Base-by-base conservation (phyloP, 129 eudicot genomes). In the Centaurea solstitialis region DNA sequence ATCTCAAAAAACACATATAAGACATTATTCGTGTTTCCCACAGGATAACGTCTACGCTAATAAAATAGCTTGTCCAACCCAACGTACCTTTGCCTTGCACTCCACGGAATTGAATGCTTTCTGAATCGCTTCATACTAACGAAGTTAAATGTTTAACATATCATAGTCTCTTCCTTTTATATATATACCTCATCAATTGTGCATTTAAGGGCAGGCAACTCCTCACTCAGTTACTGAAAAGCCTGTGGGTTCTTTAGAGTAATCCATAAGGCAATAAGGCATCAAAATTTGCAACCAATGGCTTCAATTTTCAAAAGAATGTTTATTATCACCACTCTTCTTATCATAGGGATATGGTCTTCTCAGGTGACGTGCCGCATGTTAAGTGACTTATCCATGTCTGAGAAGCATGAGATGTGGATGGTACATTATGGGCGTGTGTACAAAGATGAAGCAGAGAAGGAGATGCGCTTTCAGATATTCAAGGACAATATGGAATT, bases 401-500 rank as follows among this genome's bases (percentile, higher is more conserved):
- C 45, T 17, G 65, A 74, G 43, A 74, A 66, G 39, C 89, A 86
- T 37, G 86, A 86, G 69, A 35, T 26, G 61, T 87, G 90, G 90
- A 87, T 87, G 87, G 76, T 74, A 30, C 70, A 21, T 4, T 80
- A 74, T 65, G 90, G 87, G 18, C 85, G 87, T 35, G 74, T 68
- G 75, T 87, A 83, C 82, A 66, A 83, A 28, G 75, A 82, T 22
- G 28, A 59, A 0, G 41, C 61, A 1, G 86, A 86, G 33, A 86
- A 82, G 80, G 75, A 74, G n/a, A 79, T 73, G 78, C 81, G 85
- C 8, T 82, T 71, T 30, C 61, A 70, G 8, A 78, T 82, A 39
- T 86, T 86, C 86, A 86, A 78, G 59, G 79, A 74, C 9, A 86
- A 86, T n/a, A 81, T 79, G 0, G 71, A 79, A 38, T 83, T 75